phyloP scores from a whole-genome alignment of 1,284 basidiomycete genomes.

The Gomphus sp. region DNA sequence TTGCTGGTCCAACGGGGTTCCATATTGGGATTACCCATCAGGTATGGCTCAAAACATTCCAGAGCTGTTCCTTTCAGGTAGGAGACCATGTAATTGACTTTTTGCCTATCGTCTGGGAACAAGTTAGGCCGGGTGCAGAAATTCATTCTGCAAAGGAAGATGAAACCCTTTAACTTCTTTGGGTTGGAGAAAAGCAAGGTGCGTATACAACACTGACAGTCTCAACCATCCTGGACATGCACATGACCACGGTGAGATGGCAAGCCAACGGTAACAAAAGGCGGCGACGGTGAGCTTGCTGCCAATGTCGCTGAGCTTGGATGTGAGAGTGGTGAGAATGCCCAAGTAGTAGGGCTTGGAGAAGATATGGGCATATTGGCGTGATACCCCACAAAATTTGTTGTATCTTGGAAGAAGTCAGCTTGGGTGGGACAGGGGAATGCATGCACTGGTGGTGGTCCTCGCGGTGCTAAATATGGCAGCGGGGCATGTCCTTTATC shows the following conservation, averaged over 20 bases:
- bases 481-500: too few species aligned
- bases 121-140: too few species aligned
- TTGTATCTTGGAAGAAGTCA: constrained; percentile 64
- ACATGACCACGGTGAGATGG: constrained; percentile 68
- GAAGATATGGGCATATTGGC: constrained; percentile 84
- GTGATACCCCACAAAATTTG: constrained; percentile 84
- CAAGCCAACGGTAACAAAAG: constrained; percentile 86
- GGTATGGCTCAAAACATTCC: too few species aligned
- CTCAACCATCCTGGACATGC: constrained; percentile 91
- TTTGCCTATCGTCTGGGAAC: too few species aligned
- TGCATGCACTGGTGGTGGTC: constrained; percentile 54
- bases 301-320: constrained; percentile 55
- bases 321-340: constrained; percentile 56
- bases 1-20: too few species aligned
- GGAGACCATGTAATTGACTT: too few species aligned
- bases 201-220: constrained; percentile 83
- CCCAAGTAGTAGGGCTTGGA: constrained; percentile 98
- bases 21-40: too few species aligned
- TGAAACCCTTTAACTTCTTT: too few species aligned
- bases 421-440: constrained; percentile 1
- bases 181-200: constrained; percentile 8
- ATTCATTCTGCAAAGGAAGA: too few species aligned
- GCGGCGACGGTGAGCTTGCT: constrained; percentile 93
- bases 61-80: too few species aligned
- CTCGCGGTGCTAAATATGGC: too few species aligned